Evolutionary conservation across 345 rosid genomes (phyloP), one percentile per base, ranked within the genome.

Genomic region (Lepidium sativum): DNA sequence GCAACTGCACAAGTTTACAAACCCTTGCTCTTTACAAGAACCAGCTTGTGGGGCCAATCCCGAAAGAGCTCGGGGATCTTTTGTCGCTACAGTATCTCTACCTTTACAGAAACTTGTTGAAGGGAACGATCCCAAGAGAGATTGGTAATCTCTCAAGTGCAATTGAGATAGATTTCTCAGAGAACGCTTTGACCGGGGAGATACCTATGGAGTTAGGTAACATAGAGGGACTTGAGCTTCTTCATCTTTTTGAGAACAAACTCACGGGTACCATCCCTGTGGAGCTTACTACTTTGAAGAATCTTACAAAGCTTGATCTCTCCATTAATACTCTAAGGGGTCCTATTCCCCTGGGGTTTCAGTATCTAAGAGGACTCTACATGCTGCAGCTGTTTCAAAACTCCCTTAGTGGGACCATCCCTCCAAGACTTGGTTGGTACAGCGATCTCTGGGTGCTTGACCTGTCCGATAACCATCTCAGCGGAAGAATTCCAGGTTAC

Each of bases 341-440:
- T 45, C 69, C 75, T 27, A 83, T 92, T 62, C 98, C 98, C 21
- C 5, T 70, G 43, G 87, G 88, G 23, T 85, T 92, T 73, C 97
- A 92, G 52, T 81, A 81, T 71, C 58, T 81, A 81, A 78, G 70
- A 71, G 23, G 72, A 18, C 74, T 92, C 47, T 58, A 33, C 63
- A 79, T 79, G 89, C 60, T 92, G 80, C 98, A 89, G 76, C 87
- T 92, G 31, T 92, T 85, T 69, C 73, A 79, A 70, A 92, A 92
- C 71, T 80, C 81, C 10, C 75, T 92, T 38, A 75, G 48, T 20
- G 96, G 96, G 29, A 62, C 35, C 78, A 87, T 92, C 68, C 98
- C 98, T 37, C 82, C 68, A 29, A 79, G 62, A 37, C 95, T 92
- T 29, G 96, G 97, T 27, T 67, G 69, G 6, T 86, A 83, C 62